Conservation (phyloP, 805 yeast species). For the Zygoascus biomembranicola region DNA sequence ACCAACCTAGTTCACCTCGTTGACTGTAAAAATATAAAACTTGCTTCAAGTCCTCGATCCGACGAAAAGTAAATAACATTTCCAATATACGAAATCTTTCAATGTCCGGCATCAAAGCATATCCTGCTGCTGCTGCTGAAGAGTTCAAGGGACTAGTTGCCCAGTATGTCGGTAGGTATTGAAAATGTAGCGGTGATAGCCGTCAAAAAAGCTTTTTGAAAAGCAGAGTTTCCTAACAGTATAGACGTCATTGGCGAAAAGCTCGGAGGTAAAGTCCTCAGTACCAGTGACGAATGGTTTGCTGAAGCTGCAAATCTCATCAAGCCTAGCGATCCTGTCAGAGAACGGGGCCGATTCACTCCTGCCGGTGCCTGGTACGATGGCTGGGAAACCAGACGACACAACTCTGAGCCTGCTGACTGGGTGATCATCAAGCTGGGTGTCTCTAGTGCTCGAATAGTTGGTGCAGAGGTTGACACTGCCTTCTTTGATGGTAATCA, state of each 20-base stretch:
- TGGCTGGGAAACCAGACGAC: slow-evolving; percentile 98
- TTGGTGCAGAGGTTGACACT: slow-evolving; percentile 87
- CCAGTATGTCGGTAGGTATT: slow-evolving; percentile 7
- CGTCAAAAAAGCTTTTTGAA: not conserved
- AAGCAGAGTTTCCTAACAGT: not conserved
- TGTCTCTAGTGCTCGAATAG: slow-evolving; percentile 66
- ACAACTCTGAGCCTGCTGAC: slow-evolving; percentile 74
- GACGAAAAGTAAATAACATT: too few relatives aligned
- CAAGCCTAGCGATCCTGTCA: slow-evolving; percentile 69
- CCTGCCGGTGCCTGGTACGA: slow-evolving; percentile 96
- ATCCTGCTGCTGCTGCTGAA: not conserved
- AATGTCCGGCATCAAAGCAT: not conserved
- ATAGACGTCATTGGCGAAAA: slow-evolving; percentile 74
- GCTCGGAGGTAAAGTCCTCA: slow-evolving; percentile 67
- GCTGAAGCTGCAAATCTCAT: slow-evolving; percentile 86
- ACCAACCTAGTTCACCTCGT: too few relatives aligned
- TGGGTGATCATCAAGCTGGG: slow-evolving; percentile 84
- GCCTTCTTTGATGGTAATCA: slow-evolving; percentile 93
- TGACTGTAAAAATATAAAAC: too few relatives aligned
- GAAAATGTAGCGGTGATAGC: not conserved
- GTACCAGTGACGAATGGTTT: slow-evolving; percentile 86
- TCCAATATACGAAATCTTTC: too few relatives aligned
- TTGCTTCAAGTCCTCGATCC: too few relatives aligned
- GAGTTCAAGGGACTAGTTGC: slow-evolving; percentile 1
- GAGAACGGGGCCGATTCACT: slow-evolving; percentile 72